Conservation (phyloP, 306 rosid genomes). For the Trifolium subterraneum region DNA sequence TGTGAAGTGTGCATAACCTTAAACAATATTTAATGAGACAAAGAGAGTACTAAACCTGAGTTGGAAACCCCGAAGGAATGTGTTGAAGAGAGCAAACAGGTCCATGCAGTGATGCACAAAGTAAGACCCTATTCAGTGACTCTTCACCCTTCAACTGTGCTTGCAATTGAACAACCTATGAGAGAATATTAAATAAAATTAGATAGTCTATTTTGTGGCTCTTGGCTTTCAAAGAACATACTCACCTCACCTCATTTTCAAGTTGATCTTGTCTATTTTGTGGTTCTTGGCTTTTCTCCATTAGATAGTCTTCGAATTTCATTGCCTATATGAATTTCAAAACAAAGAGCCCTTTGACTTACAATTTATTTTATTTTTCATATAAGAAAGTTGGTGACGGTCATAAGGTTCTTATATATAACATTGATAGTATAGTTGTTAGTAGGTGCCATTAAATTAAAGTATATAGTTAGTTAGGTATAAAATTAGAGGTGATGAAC, state of each 20-base stretch:
- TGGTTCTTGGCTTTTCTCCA: slow-evolving; percentile 59
- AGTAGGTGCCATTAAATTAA: slow-evolving; percentile 64
- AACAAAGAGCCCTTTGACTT: slow-evolving; percentile 29
- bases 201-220: too few relatives aligned
- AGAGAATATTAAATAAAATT: too few relatives aligned
- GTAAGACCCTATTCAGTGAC: slow-evolving; percentile 59
- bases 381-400: slow-evolving; percentile 20
- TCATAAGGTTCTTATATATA: slow-evolving; percentile 17
- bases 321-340: slow-evolving; percentile 42
- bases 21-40: background rate
- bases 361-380: background rate
- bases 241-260: slow-evolving; percentile 72
- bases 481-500: slow-evolving; percentile 31
- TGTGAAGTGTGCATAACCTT: too few relatives aligned
- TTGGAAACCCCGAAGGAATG: slow-evolving; percentile 59
- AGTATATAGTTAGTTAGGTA: slow-evolving; percentile 31
- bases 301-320: slow-evolving; percentile 87
- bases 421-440: slow-evolving; percentile 31
- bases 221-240: too few relatives aligned
- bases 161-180: slow-evolving; percentile 72
- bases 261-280: slow-evolving; percentile 65
- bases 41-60: slow-evolving; percentile 49
- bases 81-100: slow-evolving; percentile 61
- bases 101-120: slow-evolving; percentile 64
- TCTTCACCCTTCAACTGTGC: slow-evolving; percentile 70